Percentiles rank a stretch among this genome's conserved stretches.
phyloP scores from a whole-genome alignment of 352 stramenopile genomes.

The Pythium guiyangense region DNA sequence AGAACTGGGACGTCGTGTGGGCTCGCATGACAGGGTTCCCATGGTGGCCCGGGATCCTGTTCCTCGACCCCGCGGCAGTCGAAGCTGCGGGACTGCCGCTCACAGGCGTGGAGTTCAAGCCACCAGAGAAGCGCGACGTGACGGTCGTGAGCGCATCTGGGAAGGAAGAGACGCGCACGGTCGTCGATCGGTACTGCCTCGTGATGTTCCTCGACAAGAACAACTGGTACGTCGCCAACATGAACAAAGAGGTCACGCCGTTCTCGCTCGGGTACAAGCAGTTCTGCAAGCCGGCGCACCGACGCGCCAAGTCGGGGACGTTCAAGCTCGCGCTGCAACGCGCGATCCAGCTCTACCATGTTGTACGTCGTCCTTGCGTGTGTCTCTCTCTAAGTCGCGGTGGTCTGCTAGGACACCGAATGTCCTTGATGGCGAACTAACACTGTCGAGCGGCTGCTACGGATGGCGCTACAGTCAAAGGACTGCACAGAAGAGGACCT shows the following conservation, averaged over 20 bases:
- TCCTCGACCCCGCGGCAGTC: constrained; percentile 57
- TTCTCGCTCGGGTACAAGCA: constrained; percentile 50
- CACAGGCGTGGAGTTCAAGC: constrained; percentile 32
- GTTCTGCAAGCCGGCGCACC: constrained; percentile 22
- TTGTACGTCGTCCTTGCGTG: constrained; percentile 21
- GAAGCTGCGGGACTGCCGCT: constrained; percentile 32
- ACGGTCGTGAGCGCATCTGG: constrained; percentile 13
- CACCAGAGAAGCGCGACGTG: constrained; percentile 20
- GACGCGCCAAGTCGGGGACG: constrained; percentile 2
- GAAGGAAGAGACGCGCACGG: constrained; percentile 8
- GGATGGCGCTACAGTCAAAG: constrained; percentile 14
- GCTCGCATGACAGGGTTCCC: constrained; percentile 59
- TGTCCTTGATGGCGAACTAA: not conserved
- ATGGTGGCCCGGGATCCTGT: constrained; percentile 80
- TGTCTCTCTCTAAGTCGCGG: not conserved
- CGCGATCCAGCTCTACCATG: constrained; percentile 34
- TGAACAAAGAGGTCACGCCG: constrained; percentile 32
- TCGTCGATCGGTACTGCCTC: constrained; percentile 25
- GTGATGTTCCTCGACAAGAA: constrained; percentile 70
- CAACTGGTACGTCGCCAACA: constrained; percentile 47
- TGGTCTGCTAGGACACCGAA: no score
- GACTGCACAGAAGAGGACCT: constrained; percentile 28
- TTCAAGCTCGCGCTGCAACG: constrained; percentile 34
- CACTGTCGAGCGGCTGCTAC: not conserved
- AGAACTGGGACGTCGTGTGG: constrained; percentile 78